Conservation (phyloP, 306 rosid genomes). For the Vigna radiata region DNA sequence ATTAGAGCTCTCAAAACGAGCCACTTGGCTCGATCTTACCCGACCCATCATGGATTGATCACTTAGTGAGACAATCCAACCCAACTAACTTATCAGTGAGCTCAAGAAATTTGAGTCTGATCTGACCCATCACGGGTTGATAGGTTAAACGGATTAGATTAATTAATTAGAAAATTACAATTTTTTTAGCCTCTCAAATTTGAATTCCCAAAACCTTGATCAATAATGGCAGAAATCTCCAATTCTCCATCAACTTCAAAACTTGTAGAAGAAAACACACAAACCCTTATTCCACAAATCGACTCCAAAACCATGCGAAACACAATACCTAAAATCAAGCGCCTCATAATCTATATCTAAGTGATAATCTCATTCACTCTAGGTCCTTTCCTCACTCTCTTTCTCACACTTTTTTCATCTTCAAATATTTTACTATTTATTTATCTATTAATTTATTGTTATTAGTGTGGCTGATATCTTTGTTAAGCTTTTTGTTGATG, state of each 20-base stretch:
- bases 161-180: too few relatives aligned
- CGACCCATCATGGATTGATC: too few relatives aligned
- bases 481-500: conserved; percentile 79
- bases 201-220: background rate
- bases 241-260: conserved; percentile 47
- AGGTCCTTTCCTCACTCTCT: conserved; percentile 47
- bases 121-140: too few relatives aligned
- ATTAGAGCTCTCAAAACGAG: too few relatives aligned
- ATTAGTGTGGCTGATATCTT: conserved; percentile 71
- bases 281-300: conserved; percentile 23
- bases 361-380: conserved; percentile 80
- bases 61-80: too few relatives aligned
- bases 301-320: conserved; percentile 72
- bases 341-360: conserved; percentile 65
- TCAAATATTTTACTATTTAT: background rate
- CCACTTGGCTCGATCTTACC: too few relatives aligned
- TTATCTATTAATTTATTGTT: background rate
- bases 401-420: background rate
- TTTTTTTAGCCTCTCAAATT: background rate
- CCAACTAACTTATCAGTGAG: too few relatives aligned
- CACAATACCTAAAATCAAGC: conserved; percentile 82
- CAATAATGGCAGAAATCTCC: conserved; percentile 70
- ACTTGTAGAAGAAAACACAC: conserved; percentile 24
- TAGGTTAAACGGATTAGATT: too few relatives aligned
- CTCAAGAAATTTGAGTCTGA: too few relatives aligned